Base-by-base conservation (phyloP, 2,329 filamentous ascomycete genomes). In the Fusarium sterilihyphosum region DNA sequence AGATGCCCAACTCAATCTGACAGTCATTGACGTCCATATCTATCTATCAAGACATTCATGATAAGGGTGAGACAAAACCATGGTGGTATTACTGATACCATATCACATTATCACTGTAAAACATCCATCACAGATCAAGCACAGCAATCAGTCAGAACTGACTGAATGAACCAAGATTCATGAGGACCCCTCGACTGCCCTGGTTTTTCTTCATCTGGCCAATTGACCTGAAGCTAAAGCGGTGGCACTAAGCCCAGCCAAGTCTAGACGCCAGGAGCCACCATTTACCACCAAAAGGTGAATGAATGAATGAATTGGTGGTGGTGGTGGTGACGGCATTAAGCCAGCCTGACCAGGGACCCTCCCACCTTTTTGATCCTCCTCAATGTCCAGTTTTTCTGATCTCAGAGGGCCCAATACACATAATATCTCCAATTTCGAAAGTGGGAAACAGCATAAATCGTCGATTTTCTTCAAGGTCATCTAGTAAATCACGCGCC, bases 221-320 rank as follows among this genome's bases (percentile, higher is more conserved):
- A 73, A 69, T 74, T 47, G 67, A 72, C 67, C 71, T 74, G 71
- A 37, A 59, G 70, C 73, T 75, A 73, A 73, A 68, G 62, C 62
- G 65, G 69, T 72, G 62, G 59, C 73, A 66, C 73, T 75, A 75
- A 62, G 60, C 73, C 71, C 49, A 63, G 38, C 73, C 71, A 50
- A 63, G 46, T 54, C 46, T 71, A 41, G 52, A 4, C n/a, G 24
- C 35, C 18, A 35, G 59, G 71, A 43, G 49, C 67, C 46, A 62
- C 53, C 65, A 71, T 71, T 58, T 50, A 54, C 50, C 67, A 68
- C 24, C 35, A 22, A 47, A 58, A 33, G n/a, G 13, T 35, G 40
- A 56, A 31, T 43, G 53, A n/a, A 13, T 41, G 52, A 57, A 20
- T 56, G 22, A n/a, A n/a, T 49, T 44, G 40, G 53, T 29, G 26